These are phyloP conservation scores for Malbranchea cinnamomea DNA, from an alignment of 2,329 filamentous ascomycete genomes.

Conservation along the genomic window DNA sequence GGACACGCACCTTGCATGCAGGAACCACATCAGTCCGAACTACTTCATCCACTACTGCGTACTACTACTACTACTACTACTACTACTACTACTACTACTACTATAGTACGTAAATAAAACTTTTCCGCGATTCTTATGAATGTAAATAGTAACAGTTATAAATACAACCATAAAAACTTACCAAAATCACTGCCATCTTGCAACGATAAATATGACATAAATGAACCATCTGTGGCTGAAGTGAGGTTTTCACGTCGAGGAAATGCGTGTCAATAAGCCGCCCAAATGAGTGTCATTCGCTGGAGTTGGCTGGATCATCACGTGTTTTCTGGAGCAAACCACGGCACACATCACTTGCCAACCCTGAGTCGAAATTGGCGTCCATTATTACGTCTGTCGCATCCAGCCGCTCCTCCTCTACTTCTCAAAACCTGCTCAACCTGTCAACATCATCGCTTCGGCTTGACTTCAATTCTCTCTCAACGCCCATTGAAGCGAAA, in stretches of 20 bases:
- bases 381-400: constrained; percentile 4
- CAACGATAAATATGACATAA: no score
- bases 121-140: not conserved
- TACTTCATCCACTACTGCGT: not conserved
- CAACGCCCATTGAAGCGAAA: no score
- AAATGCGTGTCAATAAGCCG: no score
- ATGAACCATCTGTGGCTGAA: no score
- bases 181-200: no score
- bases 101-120: not conserved
- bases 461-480: constrained; percentile 3
- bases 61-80: not conserved
- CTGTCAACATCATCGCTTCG: constrained; percentile 4
- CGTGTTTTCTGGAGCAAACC: not conserved
- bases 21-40: not conserved
- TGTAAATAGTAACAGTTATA: not conserved
- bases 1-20: not conserved
- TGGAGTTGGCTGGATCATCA: no score
- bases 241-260: no score
- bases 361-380: not conserved
- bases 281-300: no score
- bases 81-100: not conserved
- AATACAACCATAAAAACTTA: no score
- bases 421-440: constrained; percentile 4
- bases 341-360: not conserved
- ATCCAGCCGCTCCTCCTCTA: no score